Conservation (phyloP, 306 rosid species). For the Sicyos edulis region DNA sequence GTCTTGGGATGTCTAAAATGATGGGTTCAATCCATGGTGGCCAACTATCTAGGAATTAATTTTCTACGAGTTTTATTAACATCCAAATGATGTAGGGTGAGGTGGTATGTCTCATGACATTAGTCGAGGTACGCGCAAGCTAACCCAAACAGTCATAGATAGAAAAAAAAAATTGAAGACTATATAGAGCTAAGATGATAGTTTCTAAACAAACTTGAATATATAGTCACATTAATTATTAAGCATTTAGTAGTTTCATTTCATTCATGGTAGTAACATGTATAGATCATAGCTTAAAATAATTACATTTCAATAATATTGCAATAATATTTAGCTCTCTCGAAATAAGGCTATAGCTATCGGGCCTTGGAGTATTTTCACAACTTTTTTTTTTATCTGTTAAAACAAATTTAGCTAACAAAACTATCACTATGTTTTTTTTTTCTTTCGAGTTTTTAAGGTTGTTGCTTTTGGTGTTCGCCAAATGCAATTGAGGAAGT, state of each 20-base stretch:
- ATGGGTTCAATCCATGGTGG: too few relatives aligned
- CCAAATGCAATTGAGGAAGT: not conserved
- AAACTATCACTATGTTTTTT: not conserved
- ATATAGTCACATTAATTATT: not conserved
- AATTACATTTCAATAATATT: not conserved
- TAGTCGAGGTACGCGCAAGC: too few relatives aligned
- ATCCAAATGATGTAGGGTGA: too few relatives aligned
- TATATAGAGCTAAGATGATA: not conserved
- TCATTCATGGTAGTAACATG: not conserved
- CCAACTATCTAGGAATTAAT: too few relatives aligned
- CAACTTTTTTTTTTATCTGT: not conserved
- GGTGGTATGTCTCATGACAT: too few relatives aligned
- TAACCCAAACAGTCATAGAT: too few relatives aligned
- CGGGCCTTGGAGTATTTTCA: not conserved
- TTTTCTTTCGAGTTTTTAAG: constrained; percentile 5
- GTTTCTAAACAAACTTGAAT: too few relatives aligned
- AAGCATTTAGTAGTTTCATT: not conserved
- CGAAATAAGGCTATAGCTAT: not conserved
- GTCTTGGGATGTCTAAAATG: too few relatives aligned
- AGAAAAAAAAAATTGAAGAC: too few relatives aligned
- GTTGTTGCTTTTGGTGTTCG: constrained; percentile 6
- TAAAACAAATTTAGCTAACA: not conserved
- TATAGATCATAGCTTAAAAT: not conserved
- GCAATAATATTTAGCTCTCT: not conserved
- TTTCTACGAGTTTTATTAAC: too few relatives aligned